phyloP scores from a whole-genome alignment of 345 rosid species.

The Syzygium aqueum region DNA sequence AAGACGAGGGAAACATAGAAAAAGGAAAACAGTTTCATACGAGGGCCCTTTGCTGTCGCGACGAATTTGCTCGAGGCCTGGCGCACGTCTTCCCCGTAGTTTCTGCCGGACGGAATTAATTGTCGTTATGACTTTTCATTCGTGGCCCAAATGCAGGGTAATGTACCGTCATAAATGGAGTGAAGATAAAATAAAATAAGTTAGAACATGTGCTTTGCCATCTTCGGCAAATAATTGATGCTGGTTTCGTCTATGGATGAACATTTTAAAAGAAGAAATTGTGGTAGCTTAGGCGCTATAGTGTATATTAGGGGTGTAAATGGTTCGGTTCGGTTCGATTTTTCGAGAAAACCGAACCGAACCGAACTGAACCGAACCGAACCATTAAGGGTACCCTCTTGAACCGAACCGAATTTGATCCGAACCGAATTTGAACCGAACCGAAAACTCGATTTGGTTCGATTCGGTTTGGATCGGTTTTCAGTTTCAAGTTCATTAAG shows the following conservation, averaged over 20 bases:
- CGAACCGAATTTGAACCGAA: too few species aligned
- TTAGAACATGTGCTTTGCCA: not conserved
- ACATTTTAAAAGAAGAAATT: not conserved
- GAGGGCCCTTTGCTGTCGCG: too few species aligned
- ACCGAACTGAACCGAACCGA: too few species aligned
- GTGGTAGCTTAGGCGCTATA: not conserved
- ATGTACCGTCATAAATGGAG: not conserved
- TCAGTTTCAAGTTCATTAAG: too few species aligned
- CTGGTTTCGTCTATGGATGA: not conserved
- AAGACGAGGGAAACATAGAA: not conserved
- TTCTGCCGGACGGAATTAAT: not conserved
- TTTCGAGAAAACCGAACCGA: too few species aligned
- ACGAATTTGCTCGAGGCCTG: not conserved
- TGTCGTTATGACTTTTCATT: not conserved
- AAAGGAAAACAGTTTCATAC: not conserved
- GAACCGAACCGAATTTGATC: too few species aligned
- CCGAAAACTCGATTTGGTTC: too few species aligned
- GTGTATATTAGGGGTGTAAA: too few species aligned
- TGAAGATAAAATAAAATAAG: not conserved
- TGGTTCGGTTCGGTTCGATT: too few species aligned
- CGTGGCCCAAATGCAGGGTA: not conserved
- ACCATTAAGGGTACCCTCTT: too few species aligned
- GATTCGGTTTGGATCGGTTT: too few species aligned
- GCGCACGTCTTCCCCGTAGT: not conserved
- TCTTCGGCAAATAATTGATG: not conserved